phyloP scores from a whole-genome alignment of 1,139 yeast genomes.

The Candida dubliniensis region DNA sequence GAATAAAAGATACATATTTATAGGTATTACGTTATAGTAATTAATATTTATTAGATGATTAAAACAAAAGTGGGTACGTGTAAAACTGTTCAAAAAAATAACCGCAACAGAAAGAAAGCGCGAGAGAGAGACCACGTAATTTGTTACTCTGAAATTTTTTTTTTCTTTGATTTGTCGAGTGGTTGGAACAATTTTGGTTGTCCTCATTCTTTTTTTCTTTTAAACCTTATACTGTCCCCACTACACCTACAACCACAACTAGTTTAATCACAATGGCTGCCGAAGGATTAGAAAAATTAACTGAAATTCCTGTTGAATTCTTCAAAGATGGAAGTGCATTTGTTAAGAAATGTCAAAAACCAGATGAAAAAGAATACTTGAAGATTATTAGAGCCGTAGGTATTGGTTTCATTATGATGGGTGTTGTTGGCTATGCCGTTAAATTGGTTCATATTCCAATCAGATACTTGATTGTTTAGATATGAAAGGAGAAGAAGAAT shows the following conservation, averaged over 20 bases:
- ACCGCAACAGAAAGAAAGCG: not conserved
- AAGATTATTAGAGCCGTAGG: constrained; percentile 95
- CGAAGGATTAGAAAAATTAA: constrained; percentile 75
- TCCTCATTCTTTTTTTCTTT: not conserved
- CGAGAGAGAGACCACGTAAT: not conserved
- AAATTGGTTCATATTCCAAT: constrained; percentile 95
- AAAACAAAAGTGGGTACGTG: not conserved
- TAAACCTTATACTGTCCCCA: not conserved
- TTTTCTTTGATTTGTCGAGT: not conserved
- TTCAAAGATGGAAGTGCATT: constrained; percentile 88
- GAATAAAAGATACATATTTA: constrained; percentile 5
- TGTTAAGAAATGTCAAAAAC: constrained; percentile 89
- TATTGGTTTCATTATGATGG: constrained; percentile 95
- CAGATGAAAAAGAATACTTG: constrained; percentile 82
- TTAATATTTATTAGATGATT: too few relatives aligned
- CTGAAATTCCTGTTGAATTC: constrained; percentile 90
- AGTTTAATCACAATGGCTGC: constrained; percentile 40
- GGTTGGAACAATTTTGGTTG: not conserved
- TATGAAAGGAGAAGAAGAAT: not conserved
- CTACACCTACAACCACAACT: constrained; percentile 6
- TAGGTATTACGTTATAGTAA: not conserved
- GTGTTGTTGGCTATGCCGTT: constrained; percentile 94
- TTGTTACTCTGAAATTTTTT: not conserved
- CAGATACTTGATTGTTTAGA: constrained; percentile 90
- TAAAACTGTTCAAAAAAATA: not conserved